Percentiles rank a stretch among this genome's conserved stretches.
Evolutionary conservation across 345 rosid species (phyloP).

Genomic region (Anacardium occidentale): DNA sequence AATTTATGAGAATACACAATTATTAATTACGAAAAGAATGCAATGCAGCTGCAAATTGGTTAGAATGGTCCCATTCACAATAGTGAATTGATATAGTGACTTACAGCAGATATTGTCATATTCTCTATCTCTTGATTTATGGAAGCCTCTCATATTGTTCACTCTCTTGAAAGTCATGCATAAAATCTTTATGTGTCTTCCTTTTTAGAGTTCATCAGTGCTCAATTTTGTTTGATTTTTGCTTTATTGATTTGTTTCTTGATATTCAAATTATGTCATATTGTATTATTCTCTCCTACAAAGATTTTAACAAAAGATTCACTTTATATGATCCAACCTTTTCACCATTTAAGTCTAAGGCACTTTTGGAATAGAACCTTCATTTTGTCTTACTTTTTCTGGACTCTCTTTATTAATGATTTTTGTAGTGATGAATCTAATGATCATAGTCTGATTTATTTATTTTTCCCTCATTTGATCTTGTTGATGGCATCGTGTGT

Average conservation of each 20-base stretch:
- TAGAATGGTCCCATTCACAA: background rate
- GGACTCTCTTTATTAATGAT: background rate
- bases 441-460: background rate
- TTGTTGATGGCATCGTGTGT: background rate
- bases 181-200: background rate
- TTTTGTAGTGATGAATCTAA: background rate
- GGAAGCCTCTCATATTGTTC: background rate
- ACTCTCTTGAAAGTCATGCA: background rate
- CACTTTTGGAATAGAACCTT: background rate
- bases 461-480: background rate
- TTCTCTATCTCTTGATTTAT: background rate
- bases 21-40: background rate
- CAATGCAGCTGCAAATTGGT: background rate
- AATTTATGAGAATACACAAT: background rate
- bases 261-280: no score
- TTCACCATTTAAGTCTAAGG: background rate
- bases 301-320: background rate
- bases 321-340: background rate
- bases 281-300: background rate
- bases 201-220: background rate
- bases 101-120: background rate
- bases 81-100: background rate
- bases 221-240: background rate
- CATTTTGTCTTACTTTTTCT: background rate
- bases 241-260: background rate